Evolutionary conservation across 495 filamentous ascomycete species (phyloP).

Genomic region (Tuber calosporum): DNA sequence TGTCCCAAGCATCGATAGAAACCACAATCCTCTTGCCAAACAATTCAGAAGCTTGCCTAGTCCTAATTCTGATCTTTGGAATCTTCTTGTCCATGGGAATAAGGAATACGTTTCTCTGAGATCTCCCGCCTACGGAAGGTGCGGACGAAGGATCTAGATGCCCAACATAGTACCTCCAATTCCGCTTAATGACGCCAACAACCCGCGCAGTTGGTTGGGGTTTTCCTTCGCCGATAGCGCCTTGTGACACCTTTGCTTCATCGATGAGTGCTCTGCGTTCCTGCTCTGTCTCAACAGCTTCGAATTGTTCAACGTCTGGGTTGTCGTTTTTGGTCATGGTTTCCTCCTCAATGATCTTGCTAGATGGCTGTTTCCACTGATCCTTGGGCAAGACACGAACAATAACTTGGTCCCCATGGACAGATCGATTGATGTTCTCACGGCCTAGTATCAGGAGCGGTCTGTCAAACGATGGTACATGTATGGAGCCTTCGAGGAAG

Average conservation of each 20-base stretch:
- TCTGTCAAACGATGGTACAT: conserved; percentile 82
- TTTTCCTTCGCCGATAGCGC: conserved; percentile 65
- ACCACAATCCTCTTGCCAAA: conserved; percentile 89
- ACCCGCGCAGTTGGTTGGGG: conserved; percentile 88
- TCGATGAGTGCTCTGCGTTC: conserved; percentile 81
- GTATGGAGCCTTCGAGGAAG: conserved; percentile 85
- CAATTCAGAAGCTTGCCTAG: conserved; percentile 77
- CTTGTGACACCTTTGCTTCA: conserved; percentile 79
- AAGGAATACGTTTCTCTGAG: conserved; percentile 86
- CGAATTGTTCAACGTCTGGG: conserved; percentile 62
- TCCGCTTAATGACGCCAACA: conserved; percentile 85
- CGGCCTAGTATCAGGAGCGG: conserved; percentile 81
- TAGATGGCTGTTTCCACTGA: conserved; percentile 93
- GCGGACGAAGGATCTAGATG: conserved; percentile 84
- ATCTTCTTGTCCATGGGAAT: conserved; percentile 96
- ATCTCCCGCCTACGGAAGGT: conserved; percentile 61
- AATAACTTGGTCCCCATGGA: conserved; percentile 84
- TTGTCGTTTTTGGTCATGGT: conserved; percentile 88
- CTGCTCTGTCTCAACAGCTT: conserved; percentile 70
- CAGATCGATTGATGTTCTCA: conserved; percentile 90
- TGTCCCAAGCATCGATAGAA: conserved; percentile 90
- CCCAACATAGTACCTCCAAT: conserved; percentile 93
- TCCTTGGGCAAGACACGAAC: conserved; percentile 86
- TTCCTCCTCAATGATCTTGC: conserved; percentile 93
- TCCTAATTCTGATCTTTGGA: conserved; percentile 88